Evolutionary conservation across 345 rosid genomes (phyloP).

Genomic region (Rhizophora mangle): DNA sequence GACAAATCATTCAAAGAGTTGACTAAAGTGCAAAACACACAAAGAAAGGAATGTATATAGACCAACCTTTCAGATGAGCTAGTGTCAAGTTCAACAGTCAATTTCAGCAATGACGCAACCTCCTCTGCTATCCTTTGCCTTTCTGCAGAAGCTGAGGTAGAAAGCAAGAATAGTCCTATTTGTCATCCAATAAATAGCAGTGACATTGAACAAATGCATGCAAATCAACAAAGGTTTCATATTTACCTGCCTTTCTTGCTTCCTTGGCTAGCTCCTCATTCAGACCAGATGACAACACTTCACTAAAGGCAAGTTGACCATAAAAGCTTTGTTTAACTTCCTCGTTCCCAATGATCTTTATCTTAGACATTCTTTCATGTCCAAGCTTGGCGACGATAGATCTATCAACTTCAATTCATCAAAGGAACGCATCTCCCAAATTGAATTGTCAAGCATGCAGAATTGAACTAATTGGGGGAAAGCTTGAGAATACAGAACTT

Average conservation of each 20-base stretch:
- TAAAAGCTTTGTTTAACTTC: conserved; percentile 77
- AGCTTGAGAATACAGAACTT: neutral
- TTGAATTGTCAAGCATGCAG: conserved; percentile 8
- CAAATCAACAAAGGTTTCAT: conserved; percentile 8
- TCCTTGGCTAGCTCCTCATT: conserved; percentile 79
- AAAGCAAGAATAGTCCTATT: conserved; percentile 26
- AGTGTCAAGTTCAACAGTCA: conserved; percentile 74
- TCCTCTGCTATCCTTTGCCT: conserved; percentile 85
- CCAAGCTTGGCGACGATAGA: conserved; percentile 79
- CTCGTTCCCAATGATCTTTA: conserved; percentile 57
- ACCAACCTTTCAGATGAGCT: conserved; percentile 72
- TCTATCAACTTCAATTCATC: conserved; percentile 35
- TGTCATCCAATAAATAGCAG: conserved; percentile 17
- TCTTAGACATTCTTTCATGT: conserved; percentile 52
- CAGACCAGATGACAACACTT: conserved; percentile 51
- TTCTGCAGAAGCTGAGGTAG: conserved; percentile 67
- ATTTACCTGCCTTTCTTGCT: conserved; percentile 71
- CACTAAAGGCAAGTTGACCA: conserved; percentile 69
- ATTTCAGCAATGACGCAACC: conserved; percentile 82
- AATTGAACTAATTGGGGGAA: conserved; percentile 1
- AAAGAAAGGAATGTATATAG: no score
- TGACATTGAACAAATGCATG: conserved; percentile 9
- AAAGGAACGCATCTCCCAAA: conserved; percentile 11
- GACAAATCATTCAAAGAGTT: no score
- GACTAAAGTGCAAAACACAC: no score